Percentiles rank a stretch among this genome's conserved stretches.
Conservation (phyloP, 2,329 filamentous ascomycete genomes). For the Hymenoscyphus albidus region DNA sequence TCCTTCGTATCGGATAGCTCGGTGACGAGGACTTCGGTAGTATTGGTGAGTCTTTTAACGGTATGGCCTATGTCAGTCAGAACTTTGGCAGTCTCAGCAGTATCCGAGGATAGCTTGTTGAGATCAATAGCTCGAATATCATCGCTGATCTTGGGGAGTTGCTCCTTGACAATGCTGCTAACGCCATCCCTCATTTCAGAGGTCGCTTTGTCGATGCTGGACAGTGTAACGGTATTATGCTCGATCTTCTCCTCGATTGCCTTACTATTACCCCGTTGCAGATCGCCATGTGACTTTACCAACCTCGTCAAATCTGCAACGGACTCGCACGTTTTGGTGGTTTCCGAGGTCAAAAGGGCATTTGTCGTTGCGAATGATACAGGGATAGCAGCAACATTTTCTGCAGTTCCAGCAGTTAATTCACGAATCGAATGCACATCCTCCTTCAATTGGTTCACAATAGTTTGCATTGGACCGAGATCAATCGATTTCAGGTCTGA, state of each 20-base stretch:
- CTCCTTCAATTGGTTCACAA: background rate
- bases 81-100: slow-evolving; percentile 8
- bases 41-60: background rate
- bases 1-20: slow-evolving; percentile 2
- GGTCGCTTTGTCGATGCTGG: slow-evolving; percentile 5
- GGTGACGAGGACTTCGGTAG: background rate
- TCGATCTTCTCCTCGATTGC: background rate
- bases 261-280: background rate
- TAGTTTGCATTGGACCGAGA: background rate
- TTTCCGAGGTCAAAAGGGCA: slow-evolving; percentile 2
- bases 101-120: slow-evolving; percentile 1
- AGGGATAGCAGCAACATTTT: slow-evolving; percentile 6
- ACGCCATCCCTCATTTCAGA: slow-evolving; percentile 6
- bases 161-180: slow-evolving; percentile 15
- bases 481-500: slow-evolving; percentile 12
- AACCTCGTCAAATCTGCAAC: slow-evolving; percentile 16
- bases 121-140: slow-evolving; percentile 17
- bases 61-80: background rate
- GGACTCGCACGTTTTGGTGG: slow-evolving; percentile 8
- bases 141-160: slow-evolving; percentile 15
- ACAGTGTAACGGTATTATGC: slow-evolving; percentile 5
- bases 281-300: slow-evolving; percentile 10
- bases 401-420: background rate
- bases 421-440: background rate
- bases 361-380: background rate